These are phyloP conservation scores for Neospermospora avenae DNA, from an alignment of 2,329 filamentous ascomycete species.

Conservation along the genomic window DNA sequence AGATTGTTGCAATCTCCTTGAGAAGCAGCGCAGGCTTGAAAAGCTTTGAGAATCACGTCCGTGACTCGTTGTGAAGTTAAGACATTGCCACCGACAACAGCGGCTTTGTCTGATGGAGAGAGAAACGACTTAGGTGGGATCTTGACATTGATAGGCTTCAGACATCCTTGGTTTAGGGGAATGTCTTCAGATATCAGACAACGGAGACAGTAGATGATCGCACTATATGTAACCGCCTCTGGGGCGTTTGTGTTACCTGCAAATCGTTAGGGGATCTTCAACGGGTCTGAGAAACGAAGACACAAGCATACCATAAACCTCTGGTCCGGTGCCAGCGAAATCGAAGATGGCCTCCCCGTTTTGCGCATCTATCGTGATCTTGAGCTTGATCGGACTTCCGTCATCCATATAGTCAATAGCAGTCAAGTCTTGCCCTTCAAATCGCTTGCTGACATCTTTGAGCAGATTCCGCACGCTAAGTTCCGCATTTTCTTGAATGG, in stretches of 20 bases:
- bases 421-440: slow-evolving; percentile 66
- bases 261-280: not conserved
- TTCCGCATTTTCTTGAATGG: slow-evolving; percentile 79
- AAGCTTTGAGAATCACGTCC: slow-evolving; percentile 78
- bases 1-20: slow-evolving; percentile 85
- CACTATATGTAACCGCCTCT: slow-evolving; percentile 76
- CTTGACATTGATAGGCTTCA: slow-evolving; percentile 69
- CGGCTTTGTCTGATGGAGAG: slow-evolving; percentile 70
- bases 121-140: slow-evolving; percentile 73
- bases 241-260: slow-evolving; percentile 74
- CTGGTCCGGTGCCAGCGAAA: slow-evolving; percentile 73
- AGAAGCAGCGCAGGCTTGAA: slow-evolving; percentile 72
- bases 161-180: slow-evolving; percentile 81
- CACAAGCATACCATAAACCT: slow-evolving; percentile 61
- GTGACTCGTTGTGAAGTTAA: slow-evolving; percentile 78
- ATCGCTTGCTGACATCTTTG: slow-evolving; percentile 66
- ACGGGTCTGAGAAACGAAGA: too few species aligned
- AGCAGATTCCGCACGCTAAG: slow-evolving; percentile 70
- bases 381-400: slow-evolving; percentile 72
- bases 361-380: slow-evolving; percentile 69
- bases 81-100: slow-evolving; percentile 81
- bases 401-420: slow-evolving; percentile 87
- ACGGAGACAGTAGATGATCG: slow-evolving; percentile 82
- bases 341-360: slow-evolving; percentile 77
- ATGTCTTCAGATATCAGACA: slow-evolving; percentile 79